A percentile compares a stretch with the other conserved stretches of the same genome.
These are phyloP conservation scores for Talaromyces pinophilus DNA, from an alignment of 2,329 filamentous ascomycete genomes.

Conservation along the genomic window DNA sequence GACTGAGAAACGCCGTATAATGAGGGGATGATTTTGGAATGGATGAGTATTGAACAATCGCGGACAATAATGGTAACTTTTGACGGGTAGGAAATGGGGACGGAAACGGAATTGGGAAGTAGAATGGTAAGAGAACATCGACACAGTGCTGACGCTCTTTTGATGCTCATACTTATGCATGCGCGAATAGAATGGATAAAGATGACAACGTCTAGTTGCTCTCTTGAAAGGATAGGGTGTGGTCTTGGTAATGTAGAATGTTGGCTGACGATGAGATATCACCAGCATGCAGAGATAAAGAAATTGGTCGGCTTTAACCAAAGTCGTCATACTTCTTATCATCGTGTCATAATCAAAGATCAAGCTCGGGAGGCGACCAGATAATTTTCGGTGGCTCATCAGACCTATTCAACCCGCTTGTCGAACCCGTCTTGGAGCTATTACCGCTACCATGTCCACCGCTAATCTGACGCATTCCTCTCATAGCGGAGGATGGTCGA, in stretches of 20 bases:
- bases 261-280: not conserved
- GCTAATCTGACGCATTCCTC: constrained; percentile 21
- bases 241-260: not conserved
- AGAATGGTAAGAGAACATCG: not conserved
- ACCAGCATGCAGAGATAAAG: constrained; percentile 7
- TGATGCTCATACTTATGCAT: not conserved
- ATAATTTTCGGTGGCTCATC: constrained; percentile 40
- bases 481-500: constrained; percentile 27
- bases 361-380: constrained; percentile 42
- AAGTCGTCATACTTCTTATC: not conserved
- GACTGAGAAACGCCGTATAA: constrained; percentile 5
- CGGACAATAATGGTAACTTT: not conserved
- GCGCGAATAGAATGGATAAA: not conserved
- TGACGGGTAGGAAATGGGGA: not conserved
- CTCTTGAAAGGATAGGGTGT: not conserved
- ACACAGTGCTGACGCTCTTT: not conserved
- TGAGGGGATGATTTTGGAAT: not conserved
- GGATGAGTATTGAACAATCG: not conserved
- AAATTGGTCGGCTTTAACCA: constrained; percentile 6
- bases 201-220: constrained; percentile 3
- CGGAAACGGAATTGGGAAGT: not conserved
- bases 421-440: constrained; percentile 30
- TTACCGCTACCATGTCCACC: constrained; percentile 28
- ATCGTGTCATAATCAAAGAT: constrained; percentile 27
- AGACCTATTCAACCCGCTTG: constrained; percentile 33